Evolutionary conservation across 331 rosid genomes (phyloP).

Genomic region (Cydonia oblonga): DNA sequence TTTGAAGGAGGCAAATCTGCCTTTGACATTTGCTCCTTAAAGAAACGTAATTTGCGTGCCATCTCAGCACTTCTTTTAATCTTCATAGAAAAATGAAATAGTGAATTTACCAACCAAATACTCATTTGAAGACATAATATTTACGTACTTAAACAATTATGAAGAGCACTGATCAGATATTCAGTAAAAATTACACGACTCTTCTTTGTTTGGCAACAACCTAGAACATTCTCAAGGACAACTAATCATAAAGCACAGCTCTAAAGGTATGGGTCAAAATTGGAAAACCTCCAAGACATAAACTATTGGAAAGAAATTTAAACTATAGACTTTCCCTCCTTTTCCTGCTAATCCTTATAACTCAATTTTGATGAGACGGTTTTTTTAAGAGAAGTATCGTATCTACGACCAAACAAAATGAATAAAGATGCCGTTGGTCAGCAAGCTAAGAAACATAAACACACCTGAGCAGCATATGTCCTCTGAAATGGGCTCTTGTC

Average conservation of each 20-base stretch:
- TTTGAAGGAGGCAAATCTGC: conserved; percentile 55
- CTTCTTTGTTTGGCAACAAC: background rate
- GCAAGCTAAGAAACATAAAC: conserved; percentile 8
- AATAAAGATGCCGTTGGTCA: background rate
- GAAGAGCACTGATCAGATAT: background rate
- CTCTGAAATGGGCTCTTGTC: conserved; percentile 99
- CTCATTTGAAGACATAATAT: background rate
- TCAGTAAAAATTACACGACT: background rate
- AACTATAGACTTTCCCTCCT: background rate
- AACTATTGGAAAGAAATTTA: background rate
- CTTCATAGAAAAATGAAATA: conserved; percentile 29
- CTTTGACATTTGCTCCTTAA: conserved; percentile 88
- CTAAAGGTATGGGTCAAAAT: background rate
- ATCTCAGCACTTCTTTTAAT: conserved; percentile 88
- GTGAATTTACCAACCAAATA: background rate
- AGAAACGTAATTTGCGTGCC: conserved; percentile 82
- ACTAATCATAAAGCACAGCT: background rate
- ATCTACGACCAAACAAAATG: background rate
- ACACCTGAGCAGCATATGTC: conserved; percentile 93
- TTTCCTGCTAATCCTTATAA: background rate
- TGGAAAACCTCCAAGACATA: background rate
- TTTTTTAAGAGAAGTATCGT: background rate
- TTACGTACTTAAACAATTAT: background rate
- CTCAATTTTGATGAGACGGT: background rate
- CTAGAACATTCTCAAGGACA: background rate